Evolutionary conservation across 306 rosid species (phyloP), one percentile per base, ranked within the genome.

Genomic region (Cucurbita ficifolia): DNA sequence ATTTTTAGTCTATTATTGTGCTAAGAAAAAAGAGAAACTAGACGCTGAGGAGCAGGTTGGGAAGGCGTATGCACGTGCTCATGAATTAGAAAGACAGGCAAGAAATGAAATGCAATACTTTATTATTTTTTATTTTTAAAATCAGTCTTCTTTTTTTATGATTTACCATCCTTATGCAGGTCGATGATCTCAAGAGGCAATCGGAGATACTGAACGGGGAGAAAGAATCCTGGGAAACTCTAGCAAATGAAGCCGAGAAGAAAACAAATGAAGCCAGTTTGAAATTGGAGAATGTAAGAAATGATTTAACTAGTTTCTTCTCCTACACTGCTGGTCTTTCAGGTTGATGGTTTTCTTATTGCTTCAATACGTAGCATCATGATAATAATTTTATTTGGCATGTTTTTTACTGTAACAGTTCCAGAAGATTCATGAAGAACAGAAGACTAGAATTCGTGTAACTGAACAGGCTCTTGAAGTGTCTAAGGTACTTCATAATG

Each of bases 31-130:
- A 42, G 97, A 85, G 56, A 50, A 87, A 3, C 52, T 58, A 77
- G 83, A 84, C 77, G 92, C 78, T 9, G 86, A 86, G 79, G 85
- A 89, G 89, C 87, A 78, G 81, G 85, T 88, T 62, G 96, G 77
- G 70, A 85, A 91, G 90, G 97, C 91, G 74, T 80, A 86, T 89
- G 96, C 96, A 45, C 97, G 88, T 57, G 92, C 95, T 75, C 85
- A 79, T 74, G 96, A 88, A 86, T 85, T 95, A 53, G 96, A 87
- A 80, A 86, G 87, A 51, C 88, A 91, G 98, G 98, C 88, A 56
- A 81, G 86, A 46, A 42, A 53, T 17, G 75, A 65, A 45, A 16
- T n/a, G 60, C 50, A 71, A 70, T 73, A 63, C 14, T 46, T 67
- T 29, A 45, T 45, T 46, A 11, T 36, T 58, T 16, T 36, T 40